Base-by-base conservation (phyloP, 108 stramenopile genomes). In the Aurantiochytrium sp. region DNA sequence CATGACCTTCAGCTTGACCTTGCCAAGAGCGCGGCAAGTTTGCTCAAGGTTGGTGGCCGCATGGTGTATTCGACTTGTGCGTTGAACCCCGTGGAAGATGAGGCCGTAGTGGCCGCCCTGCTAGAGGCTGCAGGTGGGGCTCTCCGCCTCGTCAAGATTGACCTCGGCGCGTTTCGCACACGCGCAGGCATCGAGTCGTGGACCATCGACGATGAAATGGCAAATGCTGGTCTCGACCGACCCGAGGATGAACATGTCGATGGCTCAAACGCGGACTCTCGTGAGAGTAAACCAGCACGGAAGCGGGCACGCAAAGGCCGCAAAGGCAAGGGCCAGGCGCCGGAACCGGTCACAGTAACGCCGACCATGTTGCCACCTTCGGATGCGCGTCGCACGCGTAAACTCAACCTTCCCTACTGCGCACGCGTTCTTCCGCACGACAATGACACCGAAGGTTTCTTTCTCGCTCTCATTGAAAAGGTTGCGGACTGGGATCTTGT, bases 51-150 rank as follows among this genome's bases (percentile, higher is more conserved):
- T 44, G 96, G 96, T 10, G 97, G 96, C 4, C 88, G 93, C 21
- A 91, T 96, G 5, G 95, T 94, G 64, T 97, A 96, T 88, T 95
- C 95, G 49, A 97, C 97, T 0, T 97, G 97, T 88, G 93, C 93
- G 58, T 60, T 97, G 89, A 96, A 97, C 92, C 97, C 97, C 6
- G 91, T 97, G n/a, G 97, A 97, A 91, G 92, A 97, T 88, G 97
- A 97, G 92, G 97, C 97, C 14, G 97, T 97, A 4, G 96, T 97
- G 43, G 89, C 93, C 4, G 96, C 96, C 0, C 95, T 95, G 8
- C 73, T 97, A 60, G 16, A 71, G 4, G 69, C 51, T 16, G 29
- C 53, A 5, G 89, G 73, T 90, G 87, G 93, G 93, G 89, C 87
- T 94, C 18, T 12, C 92, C 35, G 91, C 92, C 5, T 94, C 8